A percentile compares a stretch with the other conserved stretches of the same genome.
These are phyloP conservation scores for Conringia planisiliqua DNA, from an alignment of 345 rosid species.

Conservation along the genomic window DNA sequence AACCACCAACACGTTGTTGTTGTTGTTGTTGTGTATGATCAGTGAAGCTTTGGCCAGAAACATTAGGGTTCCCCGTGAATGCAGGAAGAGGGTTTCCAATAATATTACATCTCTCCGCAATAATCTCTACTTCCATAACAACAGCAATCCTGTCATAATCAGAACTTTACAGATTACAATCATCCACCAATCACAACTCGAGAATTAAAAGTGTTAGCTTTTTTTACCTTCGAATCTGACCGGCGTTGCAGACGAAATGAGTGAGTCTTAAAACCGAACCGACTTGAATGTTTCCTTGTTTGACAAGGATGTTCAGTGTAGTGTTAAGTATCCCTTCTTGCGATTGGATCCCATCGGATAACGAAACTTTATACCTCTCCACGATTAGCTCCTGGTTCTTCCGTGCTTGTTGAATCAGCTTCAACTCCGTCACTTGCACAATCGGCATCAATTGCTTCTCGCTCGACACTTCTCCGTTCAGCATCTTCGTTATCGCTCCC, in stretches of 20 bases:
- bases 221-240: background rate
- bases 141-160: background rate
- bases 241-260: background rate
- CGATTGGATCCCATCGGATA: background rate
- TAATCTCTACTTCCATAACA: background rate
- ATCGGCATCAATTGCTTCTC: constrained; percentile 57
- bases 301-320: background rate
- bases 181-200: too few relatives aligned
- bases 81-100: background rate
- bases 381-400: constrained; percentile 1
- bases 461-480: constrained; percentile 40
- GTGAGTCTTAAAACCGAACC: background rate
- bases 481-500: constrained; percentile 54
- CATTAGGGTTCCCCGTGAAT: background rate
- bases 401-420: constrained; percentile 40
- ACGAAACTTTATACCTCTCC: background rate
- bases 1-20: constrained; percentile 6
- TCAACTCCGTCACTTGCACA: constrained; percentile 72
- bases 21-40: background rate
- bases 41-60: background rate
- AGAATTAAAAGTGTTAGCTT: too few relatives aligned
- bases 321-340: background rate
- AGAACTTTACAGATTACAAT: background rate
- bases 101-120: background rate
- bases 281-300: background rate